Base-by-base conservation (phyloP, 2,329 filamentous ascomycete species). In the Aspergillus aculeatus region DNA sequence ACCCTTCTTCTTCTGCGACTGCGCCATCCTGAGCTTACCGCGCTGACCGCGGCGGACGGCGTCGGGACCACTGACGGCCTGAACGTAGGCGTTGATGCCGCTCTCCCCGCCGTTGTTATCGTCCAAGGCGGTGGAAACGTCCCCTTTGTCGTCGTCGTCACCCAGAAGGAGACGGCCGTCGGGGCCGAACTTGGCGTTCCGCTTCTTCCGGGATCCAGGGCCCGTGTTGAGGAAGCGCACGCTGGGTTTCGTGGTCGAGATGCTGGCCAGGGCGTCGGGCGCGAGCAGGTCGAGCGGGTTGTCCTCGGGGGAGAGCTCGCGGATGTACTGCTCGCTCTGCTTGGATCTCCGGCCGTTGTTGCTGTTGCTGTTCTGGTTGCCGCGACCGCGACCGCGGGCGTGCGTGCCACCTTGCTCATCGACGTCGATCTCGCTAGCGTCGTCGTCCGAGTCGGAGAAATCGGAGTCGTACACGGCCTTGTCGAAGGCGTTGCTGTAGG, bases 271-370 rank as follows among this genome's bases (percentile, higher is more conserved):
- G 9, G 93, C 92, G 72, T 89, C 89, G 62, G 91, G 90, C 70
- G 95, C 94, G 16, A 99, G 85, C 50, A 99, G 84, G 79, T 99
- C 95, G 47, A 99, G 88, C 1, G 95, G 95, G 75, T 98, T 95
- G 68, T 96, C 91, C 59, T 96, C 92, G 62, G 96, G 76, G 2
- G 76, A 78, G 38, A 72, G 90, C 79, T 98, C 94, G 62, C 96
- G 85, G 68, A 99, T 98, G 77, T 95, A 99, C 86, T 87, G 69
- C 75, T 80, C 66, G 66, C 73, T 69, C 47, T 84, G 85, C 70
- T 86, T 82, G 63, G 56, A 48, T 48, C 63, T 75, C 64, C 77
- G 71, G 73, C 82, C 80, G 76, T 77, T 81, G 65, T 16, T 44
- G 65, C 5, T 44, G 38, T 16, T 44, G n/a, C 9, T 44, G 38